Evolutionary conservation across 371 early-diverging fungal species (phyloP).

Genomic region (Encephalitozoon hellem): DNA sequence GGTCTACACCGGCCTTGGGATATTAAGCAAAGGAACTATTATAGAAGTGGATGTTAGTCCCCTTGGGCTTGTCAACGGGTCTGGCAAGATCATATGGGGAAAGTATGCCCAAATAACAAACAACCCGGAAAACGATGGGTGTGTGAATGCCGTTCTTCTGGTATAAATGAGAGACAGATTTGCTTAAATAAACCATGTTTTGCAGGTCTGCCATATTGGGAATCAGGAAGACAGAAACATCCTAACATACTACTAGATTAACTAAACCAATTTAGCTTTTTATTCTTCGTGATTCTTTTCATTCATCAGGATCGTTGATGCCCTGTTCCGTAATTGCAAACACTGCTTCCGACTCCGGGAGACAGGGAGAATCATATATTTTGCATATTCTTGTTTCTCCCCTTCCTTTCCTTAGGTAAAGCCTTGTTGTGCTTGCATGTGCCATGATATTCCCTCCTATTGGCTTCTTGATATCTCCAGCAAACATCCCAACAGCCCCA

Average conservation of each 20-base stretch:
- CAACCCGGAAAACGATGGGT: conserved; percentile 87
- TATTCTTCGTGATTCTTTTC: conserved; percentile 21
- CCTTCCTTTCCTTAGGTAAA: conserved; percentile 64
- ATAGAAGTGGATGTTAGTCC: conserved; percentile 92
- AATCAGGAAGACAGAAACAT: no score
- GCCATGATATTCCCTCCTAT: conserved; percentile 97
- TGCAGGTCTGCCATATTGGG: not conserved
- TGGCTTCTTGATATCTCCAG: conserved; percentile 86
- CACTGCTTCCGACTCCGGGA: conserved; percentile 67
- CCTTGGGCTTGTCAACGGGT: conserved; percentile 88
- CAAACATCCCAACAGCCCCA: conserved; percentile 78
- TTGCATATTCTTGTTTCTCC: conserved; percentile 66
- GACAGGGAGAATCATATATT: conserved; percentile 64
- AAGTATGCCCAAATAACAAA: conserved; percentile 91
- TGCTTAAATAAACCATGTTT: not conserved
- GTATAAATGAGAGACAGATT: conserved; percentile 42
- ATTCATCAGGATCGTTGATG: conserved; percentile 69
- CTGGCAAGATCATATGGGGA: conserved; percentile 98
- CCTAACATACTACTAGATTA: no score
- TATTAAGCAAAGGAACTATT: conserved; percentile 96
- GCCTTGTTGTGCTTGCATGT: conserved; percentile 73
- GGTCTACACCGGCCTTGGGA: conserved; percentile 91
- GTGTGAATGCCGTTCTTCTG: conserved; percentile 63
- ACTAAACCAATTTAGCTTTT: not conserved
- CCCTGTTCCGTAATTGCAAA: conserved; percentile 70